These are phyloP conservation scores for Rhodomyrtus tomentosa DNA, from an alignment of 345 rosid genomes.

Conservation along the genomic window DNA sequence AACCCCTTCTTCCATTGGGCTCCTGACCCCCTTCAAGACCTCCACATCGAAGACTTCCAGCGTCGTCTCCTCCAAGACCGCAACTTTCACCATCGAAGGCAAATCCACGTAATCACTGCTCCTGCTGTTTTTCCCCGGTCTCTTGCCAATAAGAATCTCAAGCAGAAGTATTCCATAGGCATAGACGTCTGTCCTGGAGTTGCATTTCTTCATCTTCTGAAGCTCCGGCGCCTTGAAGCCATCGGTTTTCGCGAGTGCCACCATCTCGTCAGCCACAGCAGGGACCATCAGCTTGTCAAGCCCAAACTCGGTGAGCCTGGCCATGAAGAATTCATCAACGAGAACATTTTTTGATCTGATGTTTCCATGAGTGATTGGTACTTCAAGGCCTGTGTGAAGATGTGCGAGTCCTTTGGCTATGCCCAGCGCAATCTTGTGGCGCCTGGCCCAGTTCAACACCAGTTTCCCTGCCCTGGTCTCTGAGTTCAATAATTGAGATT, in stretches of 20 bases:
- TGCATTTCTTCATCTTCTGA: conserved; percentile 93
- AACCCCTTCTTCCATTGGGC: conserved; percentile 94
- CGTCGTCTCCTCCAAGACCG: conserved; percentile 90
- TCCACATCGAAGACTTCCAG: conserved; percentile 93
- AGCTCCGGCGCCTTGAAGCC: conserved; percentile 98
- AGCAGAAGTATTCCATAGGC: conserved; percentile 87
- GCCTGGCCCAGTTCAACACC: conserved; percentile 79
- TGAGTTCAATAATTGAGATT: conserved; percentile 10
- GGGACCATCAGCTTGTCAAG: conserved; percentile 93
- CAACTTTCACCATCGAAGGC: conserved; percentile 85
- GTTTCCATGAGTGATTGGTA: conserved; percentile 78
- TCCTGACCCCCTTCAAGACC: conserved; percentile 73
- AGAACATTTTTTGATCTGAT: conserved; percentile 86
- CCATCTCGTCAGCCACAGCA: conserved; percentile 83
- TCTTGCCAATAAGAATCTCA: conserved; percentile 89
- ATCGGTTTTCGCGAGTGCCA: conserved; percentile 67
- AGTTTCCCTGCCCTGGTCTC: conserved; percentile 76
- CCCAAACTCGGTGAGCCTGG: conserved; percentile 83
- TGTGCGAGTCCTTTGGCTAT: conserved; percentile 83
- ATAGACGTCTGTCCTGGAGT: conserved; percentile 81
- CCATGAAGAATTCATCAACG: conserved; percentile 77
- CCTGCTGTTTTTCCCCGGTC: conserved; percentile 71
- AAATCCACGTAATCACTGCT: conserved; percentile 53
- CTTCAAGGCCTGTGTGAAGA: conserved; percentile 74
- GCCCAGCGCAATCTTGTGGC: conserved; percentile 88